Base-by-base conservation (phyloP, 179 eudicot genomes). In the Gypsophila paniculata region DNA sequence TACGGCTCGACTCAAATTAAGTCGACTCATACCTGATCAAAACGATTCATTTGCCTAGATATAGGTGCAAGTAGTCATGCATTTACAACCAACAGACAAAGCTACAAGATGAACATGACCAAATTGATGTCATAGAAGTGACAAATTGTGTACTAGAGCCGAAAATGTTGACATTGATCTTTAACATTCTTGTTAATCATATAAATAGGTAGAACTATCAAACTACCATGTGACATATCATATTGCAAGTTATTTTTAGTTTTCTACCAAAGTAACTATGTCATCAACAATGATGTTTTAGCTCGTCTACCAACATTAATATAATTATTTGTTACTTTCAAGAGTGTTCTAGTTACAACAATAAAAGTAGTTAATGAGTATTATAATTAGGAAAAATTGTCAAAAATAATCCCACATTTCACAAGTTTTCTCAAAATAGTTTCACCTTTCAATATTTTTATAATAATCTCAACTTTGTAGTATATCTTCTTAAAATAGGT, bases 81-180 rank as follows among this genome's bases (percentile, higher is more conserved):
- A n/a, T 46, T 46, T 10, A 12, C 9, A 9, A 46, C 52, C 52
- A 46, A 46, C 52, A 12, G 15, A 46, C 52, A 13, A 46, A 46
- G 14, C 29, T 57, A 58, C 7, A 23, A 25, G 17, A 58, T 26
- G 62, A 58, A 21, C 14, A 58, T 26, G 34, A 25, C 21, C 62
- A 58, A 9, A 22, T 23, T 58, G 62, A 58, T 58, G 62, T 58
- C 25, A 58, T 10, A 29, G 62, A 58, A 58, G 12, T 58, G 62
- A 58, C 62, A 13, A 23, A 58, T 21, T 2, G 4, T 58, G 34
- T 1, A 23, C 25, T 23, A 58, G 10, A 58, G 62, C 62, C 62
- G 62, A 0, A 58, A 58, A 22, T 8, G 0, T 58, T 58, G 62
- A 58, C 62, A 58, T 22, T 58, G 22, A 55, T 55, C 26, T 55